Evolutionary conservation across 306 rosid species (phyloP).

Genomic region (Cucurbita ficifolia): DNA sequence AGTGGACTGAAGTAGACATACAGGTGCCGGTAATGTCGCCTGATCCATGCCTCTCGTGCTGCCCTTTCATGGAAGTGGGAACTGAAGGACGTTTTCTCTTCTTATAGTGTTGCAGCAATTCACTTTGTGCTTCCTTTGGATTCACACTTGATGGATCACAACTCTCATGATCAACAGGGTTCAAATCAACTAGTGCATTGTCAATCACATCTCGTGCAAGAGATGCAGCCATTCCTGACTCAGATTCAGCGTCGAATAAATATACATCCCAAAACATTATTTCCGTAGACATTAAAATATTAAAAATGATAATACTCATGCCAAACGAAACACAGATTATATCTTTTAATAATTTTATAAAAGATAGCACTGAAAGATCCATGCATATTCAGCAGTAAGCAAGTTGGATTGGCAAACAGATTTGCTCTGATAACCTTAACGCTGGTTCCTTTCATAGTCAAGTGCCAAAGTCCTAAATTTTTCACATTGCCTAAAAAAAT

Average conservation of each 20-base stretch:
- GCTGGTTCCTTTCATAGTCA: too few species aligned
- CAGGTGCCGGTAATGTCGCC: slow-evolving; percentile 18
- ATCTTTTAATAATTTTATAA: not conserved
- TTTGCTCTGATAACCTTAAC: too few species aligned
- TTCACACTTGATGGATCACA: slow-evolving; percentile 18
- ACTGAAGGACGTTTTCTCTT: slow-evolving; percentile 46
- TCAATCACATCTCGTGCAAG: slow-evolving; percentile 49
- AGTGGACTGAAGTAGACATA: slow-evolving; percentile 24
- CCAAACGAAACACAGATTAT: not conserved
- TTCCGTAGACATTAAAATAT: not conserved
- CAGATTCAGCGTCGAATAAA: slow-evolving; percentile 16
- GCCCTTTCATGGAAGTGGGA: slow-evolving; percentile 26
- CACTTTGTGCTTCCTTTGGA: slow-evolving; percentile 21
- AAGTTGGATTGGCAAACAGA: too few species aligned
- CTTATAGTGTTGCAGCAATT: slow-evolving; percentile 20
- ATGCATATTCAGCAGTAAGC: too few species aligned
- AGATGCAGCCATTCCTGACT: slow-evolving; percentile 62
- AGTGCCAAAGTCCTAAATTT: too few species aligned
- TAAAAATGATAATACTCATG: not conserved
- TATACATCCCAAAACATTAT: slow-evolving; percentile 4
- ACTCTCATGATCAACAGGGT: slow-evolving; percentile 21
- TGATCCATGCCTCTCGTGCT: slow-evolving; percentile 20
- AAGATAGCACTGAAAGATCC: too few species aligned
- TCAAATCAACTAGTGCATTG: slow-evolving; percentile 59
- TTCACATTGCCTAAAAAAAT: too few species aligned